phyloP scores from a whole-genome alignment of 2,329 filamentous ascomycete species.

The Penicillium sp. region DNA sequence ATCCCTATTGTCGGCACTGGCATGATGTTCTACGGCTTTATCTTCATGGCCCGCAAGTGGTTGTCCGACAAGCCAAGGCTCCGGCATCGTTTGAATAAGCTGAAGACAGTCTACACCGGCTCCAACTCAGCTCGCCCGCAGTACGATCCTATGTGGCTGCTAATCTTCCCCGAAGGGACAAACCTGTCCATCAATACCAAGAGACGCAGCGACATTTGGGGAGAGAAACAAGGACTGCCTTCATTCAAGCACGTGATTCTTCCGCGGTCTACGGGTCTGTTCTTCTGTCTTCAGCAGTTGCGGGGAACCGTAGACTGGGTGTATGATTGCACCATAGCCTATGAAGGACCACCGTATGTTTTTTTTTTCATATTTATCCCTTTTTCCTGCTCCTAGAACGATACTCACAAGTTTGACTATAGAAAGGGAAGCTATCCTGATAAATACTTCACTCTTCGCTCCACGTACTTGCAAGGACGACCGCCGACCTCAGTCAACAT shows the following conservation, averaged over 20 bases:
- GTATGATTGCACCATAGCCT: slow-evolving; percentile 84
- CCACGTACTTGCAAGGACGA: slow-evolving; percentile 83
- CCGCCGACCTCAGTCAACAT: slow-evolving; percentile 95
- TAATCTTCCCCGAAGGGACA: slow-evolving; percentile 65
- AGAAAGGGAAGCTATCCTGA: slow-evolving; percentile 83
- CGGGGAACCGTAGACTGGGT: slow-evolving; percentile 60
- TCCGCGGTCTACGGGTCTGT: slow-evolving; percentile 59
- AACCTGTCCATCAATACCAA: slow-evolving; percentile 58
- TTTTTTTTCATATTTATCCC: not conserved
- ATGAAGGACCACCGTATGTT: slow-evolving; percentile 87
- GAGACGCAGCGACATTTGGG: slow-evolving; percentile 56
- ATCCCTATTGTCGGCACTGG: slow-evolving; percentile 62
- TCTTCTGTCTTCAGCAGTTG: slow-evolving; percentile 60
- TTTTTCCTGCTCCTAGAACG: not conserved
- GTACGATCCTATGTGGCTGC: slow-evolving; percentile 63
- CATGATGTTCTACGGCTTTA: slow-evolving; percentile 65
- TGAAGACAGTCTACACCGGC: slow-evolving; percentile 51
- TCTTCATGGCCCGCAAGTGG: slow-evolving; percentile 64
- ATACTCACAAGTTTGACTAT: slow-evolving; percentile 5
- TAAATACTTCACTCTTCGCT: slow-evolving; percentile 79
- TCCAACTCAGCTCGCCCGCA: slow-evolving; percentile 47
- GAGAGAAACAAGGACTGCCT: slow-evolving; percentile 55
- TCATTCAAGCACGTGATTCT: slow-evolving; percentile 60
- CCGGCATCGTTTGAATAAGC: slow-evolving; percentile 54
- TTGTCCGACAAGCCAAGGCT: slow-evolving; percentile 59